Evolutionary conservation across 1,284 basidiomycete species (phyloP).

Genomic region (Sanguinoderma infundibulare): DNA sequence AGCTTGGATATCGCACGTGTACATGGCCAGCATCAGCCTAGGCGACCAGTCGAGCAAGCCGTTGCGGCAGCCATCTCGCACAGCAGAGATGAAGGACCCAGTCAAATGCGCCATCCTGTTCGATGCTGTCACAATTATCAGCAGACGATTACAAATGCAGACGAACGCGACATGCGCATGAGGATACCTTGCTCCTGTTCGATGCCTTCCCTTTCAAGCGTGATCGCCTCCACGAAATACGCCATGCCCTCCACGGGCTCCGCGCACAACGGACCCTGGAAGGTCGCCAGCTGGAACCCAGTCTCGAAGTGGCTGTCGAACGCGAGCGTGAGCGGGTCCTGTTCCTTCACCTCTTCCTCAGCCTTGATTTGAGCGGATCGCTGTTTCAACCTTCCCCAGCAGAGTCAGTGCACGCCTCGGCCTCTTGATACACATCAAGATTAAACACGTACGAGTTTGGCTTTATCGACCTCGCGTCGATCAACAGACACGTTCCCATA

Average conservation of each 20-base stretch:
- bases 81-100: conserved; percentile 88
- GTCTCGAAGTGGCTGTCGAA: conserved; percentile 88
- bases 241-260: conserved; percentile 96
- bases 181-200: conserved; percentile 67
- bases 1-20: conserved; percentile 98
- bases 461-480: conserved; percentile 66
- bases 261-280: conserved; percentile 93
- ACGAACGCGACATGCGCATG: background rate
- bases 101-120: conserved; percentile 66
- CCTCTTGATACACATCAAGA: background rate
- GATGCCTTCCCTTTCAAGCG: conserved; percentile 64
- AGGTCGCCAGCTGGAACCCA: conserved; percentile 94
- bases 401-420: conserved; percentile 9
- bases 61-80: conserved; percentile 88
- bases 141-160: background rate
- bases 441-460: conserved; percentile 64
- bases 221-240: conserved; percentile 84
- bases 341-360: conserved; percentile 27
- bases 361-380: conserved; percentile 48
- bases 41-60: conserved; percentile 98
- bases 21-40: conserved; percentile 97
- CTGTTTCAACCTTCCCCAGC: conserved; percentile 49
- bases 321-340: conserved; percentile 43
- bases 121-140: conserved; percentile 17
- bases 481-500: conserved; percentile 86